Evolutionary conservation across 2,329 filamentous ascomycete genomes (phyloP), one percentile per base, ranked within the genome.

Genomic region (Aspergillus sp.): DNA sequence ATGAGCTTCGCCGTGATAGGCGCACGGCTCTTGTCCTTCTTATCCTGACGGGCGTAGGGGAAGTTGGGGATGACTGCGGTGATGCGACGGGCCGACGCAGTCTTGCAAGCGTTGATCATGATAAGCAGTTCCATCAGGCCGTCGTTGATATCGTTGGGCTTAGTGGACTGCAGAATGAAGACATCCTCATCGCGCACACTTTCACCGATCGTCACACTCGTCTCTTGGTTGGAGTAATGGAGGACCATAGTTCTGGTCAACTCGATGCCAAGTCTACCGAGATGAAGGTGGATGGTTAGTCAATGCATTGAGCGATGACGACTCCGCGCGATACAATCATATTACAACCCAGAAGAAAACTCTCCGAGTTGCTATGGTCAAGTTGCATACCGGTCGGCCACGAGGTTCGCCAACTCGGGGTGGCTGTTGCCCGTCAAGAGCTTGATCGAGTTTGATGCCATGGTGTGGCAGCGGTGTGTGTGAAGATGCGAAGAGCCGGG

Each of bases 51-150:
- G 13, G 93, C 92, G 68, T 97, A 97, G 24, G 92, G 92, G 75
- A 96, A 97, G 75, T 95, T 96, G 61, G 93, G 93, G 47, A 96
- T 89, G 59, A 96, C 90, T 58, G 91, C 93, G 19, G 93, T 96
- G 75, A 97, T 96, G 59, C 93, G 89, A 59, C 92, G 86, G 11
- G 93, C 93, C 33, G 86, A 89, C 40, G 87, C 87, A 20, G 86
- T 89, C 71, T 89, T 87, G 80, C 93, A 96, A 58, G 93, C 93
- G 69, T 95, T 95, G 74, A 96, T 95, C 86, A 96, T 96, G 76
- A 97, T 96, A 61, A 97, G 83, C 35, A 97, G 83, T 76, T 99
- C 93, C 93, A 99, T 97, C 54, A 99, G 82, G 46, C 91, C 91
- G 72, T 97, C 93, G 75, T 99, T 99, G 77, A 97, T 95, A 70